Base-by-base conservation (phyloP, 805 yeast species). In the Candida anglica region DNA sequence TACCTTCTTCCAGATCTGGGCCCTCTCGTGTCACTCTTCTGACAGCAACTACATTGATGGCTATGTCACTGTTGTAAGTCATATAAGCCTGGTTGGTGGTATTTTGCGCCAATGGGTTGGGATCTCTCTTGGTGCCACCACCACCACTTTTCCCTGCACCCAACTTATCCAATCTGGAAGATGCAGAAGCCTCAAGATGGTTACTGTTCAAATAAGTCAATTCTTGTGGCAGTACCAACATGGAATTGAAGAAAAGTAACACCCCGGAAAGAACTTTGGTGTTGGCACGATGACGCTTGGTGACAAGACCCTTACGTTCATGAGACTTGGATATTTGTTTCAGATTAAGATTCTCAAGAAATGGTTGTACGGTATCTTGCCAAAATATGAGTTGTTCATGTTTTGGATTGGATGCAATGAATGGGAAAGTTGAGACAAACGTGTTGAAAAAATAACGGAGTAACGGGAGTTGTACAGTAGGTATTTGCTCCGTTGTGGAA, bases 341-440 rank as follows among this genome's bases (percentile, higher is more conserved):
- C 15, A 70, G 60, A 56, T 85, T 81, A 61, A 93, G 80, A 36
- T 81, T 74, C 51, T 88, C 95, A 49, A 82, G 75, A 49, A 89
- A 86, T 17, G 80, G 79, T 58, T 89, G 96, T 0, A 88, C 79
- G 30, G 81, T 80, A 29, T 64, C 68, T 32, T 76, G 75, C 96
- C 97, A 91, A 49, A 91, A 86, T 32, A 39, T 39, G 11, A 20
- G 15, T 44, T 77, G 76, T 27, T 73, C 71, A 28, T 74, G 69
- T 26, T 70, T 60, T 1, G 67, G 46, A 32, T 66, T 60, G 32
- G 61, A 63, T 14, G 79, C 57, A 20, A 93, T 63, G 49, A 88
- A 81, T 0, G 98, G 98, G 46, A 91, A 82, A 1, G 81, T 75
- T 33, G 69, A 65, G 3, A 89, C 56, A 39, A 80, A 81, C 28